Conservation (phyloP, 2,329 filamentous ascomycete genomes). For the Berkeleyomyces rouxiae region DNA sequence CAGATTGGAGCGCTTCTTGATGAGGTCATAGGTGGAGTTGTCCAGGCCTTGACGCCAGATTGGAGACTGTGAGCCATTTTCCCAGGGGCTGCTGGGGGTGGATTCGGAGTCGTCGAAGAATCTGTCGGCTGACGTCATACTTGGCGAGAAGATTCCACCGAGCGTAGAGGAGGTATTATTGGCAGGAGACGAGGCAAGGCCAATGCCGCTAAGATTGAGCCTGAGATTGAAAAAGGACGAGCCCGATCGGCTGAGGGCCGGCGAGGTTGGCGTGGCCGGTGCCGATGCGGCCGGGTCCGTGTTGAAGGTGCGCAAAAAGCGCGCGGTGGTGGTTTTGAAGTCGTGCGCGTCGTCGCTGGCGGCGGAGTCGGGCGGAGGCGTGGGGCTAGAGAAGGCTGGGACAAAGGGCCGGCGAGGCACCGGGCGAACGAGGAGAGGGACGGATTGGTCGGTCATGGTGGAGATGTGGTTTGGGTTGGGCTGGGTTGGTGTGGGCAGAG, state of each 20-base stretch:
- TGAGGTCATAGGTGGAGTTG: constrained; percentile 28
- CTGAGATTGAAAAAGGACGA: constrained; percentile 42
- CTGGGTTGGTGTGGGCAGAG: not conserved
- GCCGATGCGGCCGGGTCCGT: constrained; percentile 22
- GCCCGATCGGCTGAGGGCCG: constrained; percentile 16
- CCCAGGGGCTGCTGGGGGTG: constrained; percentile 50
- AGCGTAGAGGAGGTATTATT: constrained; percentile 50
- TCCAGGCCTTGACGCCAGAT: constrained; percentile 27
- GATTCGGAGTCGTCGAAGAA: constrained; percentile 29
- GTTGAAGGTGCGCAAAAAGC: constrained; percentile 10
- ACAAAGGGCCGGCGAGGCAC: constrained; percentile 58
- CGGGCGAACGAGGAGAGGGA: constrained; percentile 47
- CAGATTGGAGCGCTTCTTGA: constrained; percentile 25
- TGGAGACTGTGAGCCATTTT: constrained; percentile 59
- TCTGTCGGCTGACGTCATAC: constrained; percentile 35
- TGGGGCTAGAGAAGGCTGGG: constrained; percentile 32
- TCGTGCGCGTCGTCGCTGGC: constrained; percentile 20
- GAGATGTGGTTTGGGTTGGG: not conserved
- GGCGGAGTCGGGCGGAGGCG: constrained; percentile 26
- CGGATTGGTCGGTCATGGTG: constrained; percentile 25
- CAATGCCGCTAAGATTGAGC: constrained; percentile 64
- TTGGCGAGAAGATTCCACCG: constrained; percentile 73
- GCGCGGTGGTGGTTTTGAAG: constrained; percentile 15
- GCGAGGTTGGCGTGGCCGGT: constrained; percentile 20
- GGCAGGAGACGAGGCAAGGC: not conserved